These are phyloP conservation scores for Lipomyces kockii DNA, from an alignment of 805 yeast species.

Conservation along the genomic window DNA sequence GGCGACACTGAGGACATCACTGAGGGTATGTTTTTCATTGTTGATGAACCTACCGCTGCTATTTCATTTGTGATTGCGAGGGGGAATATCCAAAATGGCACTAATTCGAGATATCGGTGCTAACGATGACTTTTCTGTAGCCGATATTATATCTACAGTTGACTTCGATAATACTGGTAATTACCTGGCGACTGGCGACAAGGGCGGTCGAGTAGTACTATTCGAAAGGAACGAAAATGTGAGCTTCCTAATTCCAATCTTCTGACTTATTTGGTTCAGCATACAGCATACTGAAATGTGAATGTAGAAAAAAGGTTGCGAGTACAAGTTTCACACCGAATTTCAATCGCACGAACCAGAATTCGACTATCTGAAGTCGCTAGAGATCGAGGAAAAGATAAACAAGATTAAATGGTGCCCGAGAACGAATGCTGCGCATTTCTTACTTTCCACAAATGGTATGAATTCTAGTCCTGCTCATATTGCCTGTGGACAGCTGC, in stretches of 20 bases:
- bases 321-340: constrained; percentile 93
- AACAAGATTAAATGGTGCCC: constrained; percentile 96
- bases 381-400: constrained; percentile 97
- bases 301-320: constrained; percentile 68
- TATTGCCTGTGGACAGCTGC: background rate
- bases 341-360: constrained; percentile 99
- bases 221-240: constrained; percentile 80
- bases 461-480: constrained; percentile 4
- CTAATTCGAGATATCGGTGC: background rate
- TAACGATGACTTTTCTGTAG: constrained; percentile 43
- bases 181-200: constrained; percentile 96
- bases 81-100: background rate
- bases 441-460: constrained; percentile 79
- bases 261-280: background rate
- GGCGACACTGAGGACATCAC: constrained; percentile 89
- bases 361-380: constrained; percentile 91
- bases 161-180: constrained; percentile 96
- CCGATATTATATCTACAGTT: constrained; percentile 95
- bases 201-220: constrained; percentile 96
- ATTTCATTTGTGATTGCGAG: background rate
- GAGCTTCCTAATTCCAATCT: constrained; percentile 2
- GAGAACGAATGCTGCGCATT: constrained; percentile 87
- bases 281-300: background rate
- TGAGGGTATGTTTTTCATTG: constrained; percentile 34
- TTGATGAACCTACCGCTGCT: background rate